phyloP scores from a whole-genome alignment of 2,329 filamentous ascomycete genomes.

The Sclerotinia minor region DNA sequence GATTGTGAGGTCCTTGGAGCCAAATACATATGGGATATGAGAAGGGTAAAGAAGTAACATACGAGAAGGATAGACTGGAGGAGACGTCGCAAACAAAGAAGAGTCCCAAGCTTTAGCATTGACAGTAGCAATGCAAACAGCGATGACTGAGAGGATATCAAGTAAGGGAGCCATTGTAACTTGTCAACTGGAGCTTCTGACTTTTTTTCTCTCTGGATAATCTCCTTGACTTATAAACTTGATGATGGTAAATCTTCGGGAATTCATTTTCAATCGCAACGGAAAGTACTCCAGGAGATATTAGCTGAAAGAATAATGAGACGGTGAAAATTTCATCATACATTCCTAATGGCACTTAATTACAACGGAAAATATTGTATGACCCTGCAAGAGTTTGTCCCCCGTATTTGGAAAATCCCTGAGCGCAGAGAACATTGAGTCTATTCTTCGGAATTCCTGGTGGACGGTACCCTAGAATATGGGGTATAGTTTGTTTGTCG shows the following conservation, averaged over 20 bases:
- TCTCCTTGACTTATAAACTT: slow-evolving; percentile 1
- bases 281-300: background rate
- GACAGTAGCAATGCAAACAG: slow-evolving; percentile 20
- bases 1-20: background rate
- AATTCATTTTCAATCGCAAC: background rate
- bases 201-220: background rate
- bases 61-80: slow-evolving; percentile 38
- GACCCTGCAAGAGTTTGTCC: too few relatives aligned
- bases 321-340: background rate
- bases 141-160: slow-evolving; percentile 15
- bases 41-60: slow-evolving; percentile 18
- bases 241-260: slow-evolving; percentile 15
- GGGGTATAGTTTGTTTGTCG: too few relatives aligned
- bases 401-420: too few relatives aligned
- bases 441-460: too few relatives aligned
- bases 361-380: background rate
- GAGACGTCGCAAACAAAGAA: slow-evolving; percentile 23
- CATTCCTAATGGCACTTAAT: background rate
- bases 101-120: slow-evolving; percentile 19
- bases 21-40: background rate
- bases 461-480: too few relatives aligned
- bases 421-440: too few relatives aligned
- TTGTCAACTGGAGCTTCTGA: slow-evolving; percentile 13
- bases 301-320: background rate
- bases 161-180: slow-evolving; percentile 20